Conservation (phyloP, 371 early-diverging fungal genomes). For the Mortierella sp. region DNA sequence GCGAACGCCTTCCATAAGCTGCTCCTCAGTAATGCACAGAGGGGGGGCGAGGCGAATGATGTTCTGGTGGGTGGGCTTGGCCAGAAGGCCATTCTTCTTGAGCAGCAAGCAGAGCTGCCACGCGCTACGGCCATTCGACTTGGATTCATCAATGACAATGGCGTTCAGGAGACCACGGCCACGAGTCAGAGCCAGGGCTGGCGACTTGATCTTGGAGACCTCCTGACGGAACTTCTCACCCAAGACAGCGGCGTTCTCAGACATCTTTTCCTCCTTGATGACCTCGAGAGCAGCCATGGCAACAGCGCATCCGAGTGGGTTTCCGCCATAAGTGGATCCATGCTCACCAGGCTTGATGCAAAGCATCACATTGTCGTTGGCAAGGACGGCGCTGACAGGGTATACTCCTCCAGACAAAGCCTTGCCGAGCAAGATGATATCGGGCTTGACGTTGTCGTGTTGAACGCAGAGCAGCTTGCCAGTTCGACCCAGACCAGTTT, state of each 20-base stretch:
- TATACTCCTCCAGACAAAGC: constrained; percentile 96
- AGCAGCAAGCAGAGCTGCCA: constrained; percentile 97
- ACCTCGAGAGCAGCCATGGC: constrained; percentile 96
- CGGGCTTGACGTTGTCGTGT: constrained; percentile 91
- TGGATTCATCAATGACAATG: constrained; percentile 91
- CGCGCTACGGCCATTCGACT: constrained; percentile 85
- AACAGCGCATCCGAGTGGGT: constrained; percentile 94
- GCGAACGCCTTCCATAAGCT: constrained; percentile 81
- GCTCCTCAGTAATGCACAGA: constrained; percentile 91
- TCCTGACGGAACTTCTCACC: constrained; percentile 88
- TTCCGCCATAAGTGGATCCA: constrained; percentile 98
- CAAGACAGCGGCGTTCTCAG: constrained; percentile 77
- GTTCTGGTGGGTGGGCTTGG: constrained; percentile 98
- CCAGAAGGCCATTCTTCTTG: constrained; percentile 91
- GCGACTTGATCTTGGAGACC: constrained; percentile 77
- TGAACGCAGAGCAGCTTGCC: constrained; percentile 95
- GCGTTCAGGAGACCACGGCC: constrained; percentile 97
- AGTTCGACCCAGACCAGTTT: constrained; percentile 96
- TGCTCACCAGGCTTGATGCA: constrained; percentile 96
- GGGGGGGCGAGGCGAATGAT: constrained; percentile 98
- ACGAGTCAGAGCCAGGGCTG: constrained; percentile 81
- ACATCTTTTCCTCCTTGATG: constrained; percentile 92
- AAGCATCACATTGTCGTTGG: constrained; percentile 91
- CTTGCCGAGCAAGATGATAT: constrained; percentile 95
- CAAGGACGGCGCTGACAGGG: constrained; percentile 94